Percentiles rank a stretch among this genome's conserved stretches.
Evolutionary conservation across 2,329 filamentous ascomycete genomes (phyloP).

Genomic region (Fusarium cyanostomum): DNA sequence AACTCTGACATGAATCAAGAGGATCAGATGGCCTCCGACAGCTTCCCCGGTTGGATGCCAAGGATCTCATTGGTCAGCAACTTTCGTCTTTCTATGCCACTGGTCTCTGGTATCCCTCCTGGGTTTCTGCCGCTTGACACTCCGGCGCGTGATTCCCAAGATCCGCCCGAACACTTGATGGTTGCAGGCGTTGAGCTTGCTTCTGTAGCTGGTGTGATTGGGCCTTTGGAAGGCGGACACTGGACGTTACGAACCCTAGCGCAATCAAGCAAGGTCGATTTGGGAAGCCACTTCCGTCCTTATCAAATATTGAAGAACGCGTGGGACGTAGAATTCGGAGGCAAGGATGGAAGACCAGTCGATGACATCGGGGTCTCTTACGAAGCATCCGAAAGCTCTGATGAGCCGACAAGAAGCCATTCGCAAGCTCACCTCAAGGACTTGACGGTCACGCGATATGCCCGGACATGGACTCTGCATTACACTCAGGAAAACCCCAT

Average conservation of each 20-base stretch:
- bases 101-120: neutral
- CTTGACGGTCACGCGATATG: neutral
- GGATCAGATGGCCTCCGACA: neutral
- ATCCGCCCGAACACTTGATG: neutral
- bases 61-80: neutral
- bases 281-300: neutral
- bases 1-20: neutral
- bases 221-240: neutral
- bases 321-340: neutral
- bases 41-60: neutral
- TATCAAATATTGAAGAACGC: neutral
- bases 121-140: neutral
- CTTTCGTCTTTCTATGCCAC: neutral
- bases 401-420: neutral
- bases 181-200: neutral
- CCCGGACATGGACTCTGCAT: neutral
- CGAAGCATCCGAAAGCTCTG: neutral
- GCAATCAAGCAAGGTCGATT: neutral
- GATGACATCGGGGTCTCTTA: neutral
- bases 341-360: neutral
- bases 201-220: neutral
- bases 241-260: neutral
- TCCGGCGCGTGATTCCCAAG: neutral
- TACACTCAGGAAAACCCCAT: neutral
- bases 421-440: neutral